Percentiles rank a stretch among this genome's conserved stretches.
Evolutionary conservation across 1,284 basidiomycete genomes (phyloP).

Genomic region (Schizopora paradoxa): DNA sequence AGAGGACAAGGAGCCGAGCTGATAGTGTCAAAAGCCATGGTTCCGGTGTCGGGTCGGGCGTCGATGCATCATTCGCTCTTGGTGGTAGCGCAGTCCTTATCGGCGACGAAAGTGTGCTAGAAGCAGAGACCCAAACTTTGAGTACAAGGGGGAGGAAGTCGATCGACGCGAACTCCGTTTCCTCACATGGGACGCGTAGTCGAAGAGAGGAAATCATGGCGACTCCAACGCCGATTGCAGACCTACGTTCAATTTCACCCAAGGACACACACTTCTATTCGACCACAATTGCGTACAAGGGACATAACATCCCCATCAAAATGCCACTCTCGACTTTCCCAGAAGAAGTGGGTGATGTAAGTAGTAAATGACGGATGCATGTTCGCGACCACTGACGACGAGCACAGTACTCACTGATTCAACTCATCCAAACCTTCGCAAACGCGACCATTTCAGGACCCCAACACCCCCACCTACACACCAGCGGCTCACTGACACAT

Average conservation of each 20-base stretch:
- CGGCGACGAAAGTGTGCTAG: slow-evolving; percentile 56
- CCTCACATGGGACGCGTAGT: slow-evolving; percentile 41
- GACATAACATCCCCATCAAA: slow-evolving; percentile 77
- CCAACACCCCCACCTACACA: slow-evolving; percentile 87
- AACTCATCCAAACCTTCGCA: slow-evolving; percentile 86
- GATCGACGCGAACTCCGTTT: slow-evolving; percentile 66
- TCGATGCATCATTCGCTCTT: slow-evolving; percentile 64
- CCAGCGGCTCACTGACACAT: slow-evolving; percentile 85
- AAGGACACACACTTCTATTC: slow-evolving; percentile 95
- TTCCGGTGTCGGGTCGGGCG: slow-evolving; percentile 44
- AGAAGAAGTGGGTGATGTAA: slow-evolving; percentile 93
- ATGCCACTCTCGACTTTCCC: slow-evolving; percentile 82
- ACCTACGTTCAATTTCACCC: slow-evolving; percentile 42
- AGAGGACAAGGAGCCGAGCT: slow-evolving; percentile 36
- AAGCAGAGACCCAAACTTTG: slow-evolving; percentile 29
- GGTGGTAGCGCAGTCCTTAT: slow-evolving; percentile 78
- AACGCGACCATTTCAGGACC: slow-evolving; percentile 66
- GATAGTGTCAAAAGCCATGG: slow-evolving; percentile 23
- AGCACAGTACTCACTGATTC: slow-evolving; percentile 88
- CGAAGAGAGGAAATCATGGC: slow-evolving; percentile 18
- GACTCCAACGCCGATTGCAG: slow-evolving; percentile 35
- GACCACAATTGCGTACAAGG: slow-evolving; percentile 76
- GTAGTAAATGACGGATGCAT: slow-evolving; percentile 27
- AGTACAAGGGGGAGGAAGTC: slow-evolving; percentile 51
- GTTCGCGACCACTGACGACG: slow-evolving; percentile 19